A percentile compares a stretch with the other conserved stretches of the same genome.
Conservation (phyloP, 2,329 filamentous ascomycete genomes). For the Ophiostoma triangulosporum region DNA sequence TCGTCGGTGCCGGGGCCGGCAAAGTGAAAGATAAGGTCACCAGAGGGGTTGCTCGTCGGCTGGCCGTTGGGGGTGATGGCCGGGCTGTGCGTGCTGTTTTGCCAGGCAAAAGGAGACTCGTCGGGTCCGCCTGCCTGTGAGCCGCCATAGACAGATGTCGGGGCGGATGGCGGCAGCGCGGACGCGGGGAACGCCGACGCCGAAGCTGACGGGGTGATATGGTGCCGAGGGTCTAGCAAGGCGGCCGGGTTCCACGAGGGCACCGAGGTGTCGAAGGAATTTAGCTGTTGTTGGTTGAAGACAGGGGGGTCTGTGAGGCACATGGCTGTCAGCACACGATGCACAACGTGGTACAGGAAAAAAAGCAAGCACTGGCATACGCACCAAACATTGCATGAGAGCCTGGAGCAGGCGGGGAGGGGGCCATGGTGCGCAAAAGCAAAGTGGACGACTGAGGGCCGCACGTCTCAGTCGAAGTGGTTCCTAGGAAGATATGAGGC, state of each 20-base stretch:
- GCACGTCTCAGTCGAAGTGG: background rate
- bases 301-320: background rate
- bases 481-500: background rate
- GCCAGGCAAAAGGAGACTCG: background rate
- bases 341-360: background rate
- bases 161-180: background rate
- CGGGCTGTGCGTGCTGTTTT: background rate
- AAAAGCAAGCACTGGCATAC: background rate
- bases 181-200: background rate
- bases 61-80: background rate
- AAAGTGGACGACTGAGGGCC: background rate
- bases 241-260: constrained; percentile 17
- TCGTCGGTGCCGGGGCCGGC: constrained; percentile 11
- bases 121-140: background rate
- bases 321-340: background rate
- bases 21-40: constrained; percentile 9
- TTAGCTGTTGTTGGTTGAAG: background rate
- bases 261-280: constrained; percentile 15
- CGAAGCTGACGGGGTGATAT: background rate
- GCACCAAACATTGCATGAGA: background rate
- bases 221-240: constrained; percentile 10
- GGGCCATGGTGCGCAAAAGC: background rate
- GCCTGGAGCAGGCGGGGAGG: background rate
- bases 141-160: background rate
- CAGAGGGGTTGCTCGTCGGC: background rate